phyloP scores from a whole-genome alignment of 768 basidiomycete species.

The Mycena rosella region DNA sequence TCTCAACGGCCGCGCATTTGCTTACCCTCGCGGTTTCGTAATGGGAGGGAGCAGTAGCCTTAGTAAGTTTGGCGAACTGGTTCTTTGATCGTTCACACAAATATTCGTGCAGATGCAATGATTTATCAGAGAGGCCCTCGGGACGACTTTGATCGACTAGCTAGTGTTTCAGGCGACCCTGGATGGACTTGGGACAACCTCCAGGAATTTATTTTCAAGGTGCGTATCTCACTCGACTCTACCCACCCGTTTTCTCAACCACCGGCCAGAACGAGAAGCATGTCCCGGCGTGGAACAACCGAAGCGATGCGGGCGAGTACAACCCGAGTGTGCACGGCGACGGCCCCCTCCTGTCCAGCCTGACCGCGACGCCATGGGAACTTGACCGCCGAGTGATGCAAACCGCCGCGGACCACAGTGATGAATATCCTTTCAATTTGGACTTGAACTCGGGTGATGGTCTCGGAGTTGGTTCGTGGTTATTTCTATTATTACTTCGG shows the following conservation, averaged over 20 bases:
- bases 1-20: slow-evolving; percentile 41
- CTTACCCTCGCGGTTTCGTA: slow-evolving; percentile 44
- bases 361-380: slow-evolving; percentile 27
- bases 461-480: slow-evolving; percentile 43
- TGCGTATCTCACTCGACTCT: background rate
- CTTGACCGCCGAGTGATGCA: slow-evolving; percentile 39
- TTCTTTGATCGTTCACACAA: background rate
- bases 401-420: slow-evolving; percentile 35
- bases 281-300: slow-evolving; percentile 38
- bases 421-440: slow-evolving; percentile 42
- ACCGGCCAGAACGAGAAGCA: slow-evolving; percentile 38
- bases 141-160: slow-evolving; percentile 44
- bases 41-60: slow-evolving; percentile 47
- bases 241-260: background rate
- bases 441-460: slow-evolving; percentile 46
- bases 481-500: background rate
- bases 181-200: slow-evolving; percentile 46
- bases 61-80: slow-evolving; percentile 37
- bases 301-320: slow-evolving; percentile 38
- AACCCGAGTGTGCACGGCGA: slow-evolving; percentile 39
- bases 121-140: slow-evolving; percentile 41
- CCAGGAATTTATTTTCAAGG: slow-evolving; percentile 34
- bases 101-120: slow-evolving; percentile 38
- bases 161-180: slow-evolving; percentile 35
- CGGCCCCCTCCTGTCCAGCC: slow-evolving; percentile 36